Evolutionary conservation across 345 rosid species (phyloP), one percentile per base, ranked within the genome.

Genomic region (Iberis pinnata): DNA sequence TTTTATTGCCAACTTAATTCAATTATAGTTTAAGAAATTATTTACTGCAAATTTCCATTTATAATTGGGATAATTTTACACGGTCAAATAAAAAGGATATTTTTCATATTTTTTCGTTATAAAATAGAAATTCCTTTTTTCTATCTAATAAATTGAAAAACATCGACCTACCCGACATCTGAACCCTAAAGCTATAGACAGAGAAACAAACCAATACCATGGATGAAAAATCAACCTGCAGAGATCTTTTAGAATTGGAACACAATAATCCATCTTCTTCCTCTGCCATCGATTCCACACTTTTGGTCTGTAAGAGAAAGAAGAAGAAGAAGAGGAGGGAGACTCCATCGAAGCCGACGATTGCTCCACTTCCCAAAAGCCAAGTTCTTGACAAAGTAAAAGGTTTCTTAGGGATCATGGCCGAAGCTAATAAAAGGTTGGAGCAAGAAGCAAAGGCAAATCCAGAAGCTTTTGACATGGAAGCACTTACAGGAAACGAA

Each of bases 301-400:
- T 67, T 20, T 31, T 60, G 56, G 15, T 60, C 39, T 31, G 56
- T 20, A 18, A 8, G 45, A 49, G 38, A 45, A 49, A 33, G 8
- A 43, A 40, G 26, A 18, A 22, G 31, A 12, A 32, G 16, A 18
- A 8, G 45, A 53, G 49, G 43, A 9, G 27, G 60, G 54, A 24
- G 17, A 31, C 45, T 42, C 53, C 55, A 19, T 51, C 60, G 45
- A 79, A 72, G 60, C 90, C 86, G 4, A n/a, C 24, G 11, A 63
- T 75, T 36, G 49, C 40, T 63, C 65, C 73, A 6, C 53, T 69
- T 73, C 75, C 83, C 20, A 69, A 43, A 72, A 88, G 90, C 71
- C 84, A 79, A 78, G 83, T 84, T 74, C 53, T 87, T 48, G 93
- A 81, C 39, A 83, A 69, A 78, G 79, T 75, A 49, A 80, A 64